Evolutionary conservation across 2,329 filamentous ascomycete genomes (phyloP), one percentile per base, ranked within the genome.

Genomic region (Cercospora sojina): DNA sequence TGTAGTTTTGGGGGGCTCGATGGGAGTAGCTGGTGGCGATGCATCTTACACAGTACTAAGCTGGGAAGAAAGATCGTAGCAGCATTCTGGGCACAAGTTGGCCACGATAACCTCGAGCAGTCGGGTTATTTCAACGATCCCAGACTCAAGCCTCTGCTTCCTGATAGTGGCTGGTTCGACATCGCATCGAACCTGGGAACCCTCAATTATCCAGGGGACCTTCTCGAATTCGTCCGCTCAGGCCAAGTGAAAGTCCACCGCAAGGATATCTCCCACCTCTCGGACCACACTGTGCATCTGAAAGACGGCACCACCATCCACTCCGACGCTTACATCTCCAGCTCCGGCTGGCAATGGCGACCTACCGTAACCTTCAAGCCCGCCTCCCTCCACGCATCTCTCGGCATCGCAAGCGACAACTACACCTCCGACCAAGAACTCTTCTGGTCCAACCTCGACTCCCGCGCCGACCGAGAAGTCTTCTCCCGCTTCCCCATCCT

Each of bases 21-120:
- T 65, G 67, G 67, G 4, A 69, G 67, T 23, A 32, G 58, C 1
- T 66, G 67, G 64, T 69, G 67, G 62, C 59, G 67, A 41, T 41
- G 29, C 3, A 47, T 69, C 12, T n/a, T 69, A n/a, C 64, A 69
- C 29, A 58, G 64, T 10, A 69, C 67, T 6, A 58, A 32, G 47
- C 18, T 69, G 8, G 67, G 67, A 10, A 41, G 62, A 4, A 66
- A 64, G 23, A 55, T 67, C 16, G 58, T 69, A 5, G 8, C 41
- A 2, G 49, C 53, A 8, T 67, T 64, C 43, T 69, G 67, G 64
- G 23, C 41, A 3, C 61, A 62, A 18, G 55, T 69, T 13, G 41
- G 55, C 5, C 9, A 62, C 10, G 64, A 67, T 35, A 61, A 59
- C 18, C 47, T 66, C 4, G 38, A 32, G 27, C 64, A 66, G 49